These are phyloP conservation scores for Caryopteris hybrid DNA, from an alignment of 305 asterid species.

Conservation along the genomic window DNA sequence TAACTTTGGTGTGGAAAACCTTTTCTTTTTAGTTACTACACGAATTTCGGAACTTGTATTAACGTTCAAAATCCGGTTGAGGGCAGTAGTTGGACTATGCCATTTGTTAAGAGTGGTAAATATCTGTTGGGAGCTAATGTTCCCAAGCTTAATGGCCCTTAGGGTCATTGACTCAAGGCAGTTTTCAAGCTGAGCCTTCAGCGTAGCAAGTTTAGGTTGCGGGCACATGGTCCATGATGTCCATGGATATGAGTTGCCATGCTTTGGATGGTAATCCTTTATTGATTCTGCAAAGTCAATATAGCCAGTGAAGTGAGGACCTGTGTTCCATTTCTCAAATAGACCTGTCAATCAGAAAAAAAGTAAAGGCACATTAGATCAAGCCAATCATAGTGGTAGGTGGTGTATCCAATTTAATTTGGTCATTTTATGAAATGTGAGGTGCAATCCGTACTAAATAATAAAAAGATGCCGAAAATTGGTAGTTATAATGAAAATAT, in stretches of 20 bases:
- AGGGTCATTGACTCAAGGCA: slow-evolving; percentile 70
- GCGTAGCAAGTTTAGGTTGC: slow-evolving; percentile 43
- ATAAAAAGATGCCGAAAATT: background rate
- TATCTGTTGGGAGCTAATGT: slow-evolving; percentile 78
- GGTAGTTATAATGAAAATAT: background rate
- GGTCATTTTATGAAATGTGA: background rate
- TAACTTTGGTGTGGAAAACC: slow-evolving; percentile 40
- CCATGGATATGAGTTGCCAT: slow-evolving; percentile 88
- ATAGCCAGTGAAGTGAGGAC: slow-evolving; percentile 82
- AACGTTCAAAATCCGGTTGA: slow-evolving; percentile 50
- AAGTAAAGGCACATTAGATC: slow-evolving; percentile 8
- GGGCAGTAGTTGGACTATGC: slow-evolving; percentile 76
- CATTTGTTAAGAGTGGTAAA: slow-evolving; percentile 74
- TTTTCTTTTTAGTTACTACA: slow-evolving; percentile 31
- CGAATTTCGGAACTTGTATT: slow-evolving; percentile 27
- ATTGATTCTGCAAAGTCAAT: slow-evolving; percentile 84
- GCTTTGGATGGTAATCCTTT: slow-evolving; percentile 76
- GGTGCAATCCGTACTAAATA: background rate
- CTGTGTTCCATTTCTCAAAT: slow-evolving; percentile 76
- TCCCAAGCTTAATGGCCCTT: slow-evolving; percentile 68
- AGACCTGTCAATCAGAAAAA: slow-evolving; percentile 48
- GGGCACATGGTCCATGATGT: slow-evolving; percentile 70
- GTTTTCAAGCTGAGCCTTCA: slow-evolving; percentile 60
- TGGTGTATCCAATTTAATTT: background rate
- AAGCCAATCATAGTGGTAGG: background rate